Evolutionary conservation across 352 stramenopile species (phyloP), one percentile per base, ranked within the genome.

Genomic region (Phytophthora tubulina): DNA sequence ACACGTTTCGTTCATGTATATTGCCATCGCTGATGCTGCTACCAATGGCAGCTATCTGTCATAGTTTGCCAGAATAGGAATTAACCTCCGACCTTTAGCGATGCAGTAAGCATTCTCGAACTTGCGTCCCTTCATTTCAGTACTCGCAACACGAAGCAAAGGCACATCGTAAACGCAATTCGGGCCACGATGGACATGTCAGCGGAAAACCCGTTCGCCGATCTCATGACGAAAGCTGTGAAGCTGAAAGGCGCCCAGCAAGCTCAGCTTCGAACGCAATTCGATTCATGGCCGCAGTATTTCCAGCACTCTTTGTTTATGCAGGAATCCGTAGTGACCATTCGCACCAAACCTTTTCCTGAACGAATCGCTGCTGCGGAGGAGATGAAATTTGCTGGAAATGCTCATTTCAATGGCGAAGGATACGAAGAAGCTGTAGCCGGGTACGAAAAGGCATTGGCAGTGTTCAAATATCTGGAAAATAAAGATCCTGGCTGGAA

Each of bases 291-390:
- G 89, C 86, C 89, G 36, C 83, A 91, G 65, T 94, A 94, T 66
- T 93, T 96, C 39, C 89, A 96, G 78, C 87, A 95, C 62, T 95
- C 89, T 15, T 82, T 96, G 68, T 96, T 96, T 60, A 94, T 96
- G 86, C 83, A 94, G 53, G 84, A 95, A 31, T 92, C 81, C 0
- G 85, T 95, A 13, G 70, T 78, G 13, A 79, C 65, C 0, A 71
- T 84, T 17, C 86, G 85, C 3, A 30, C 46, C 13, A 78, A 86
- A 8, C 31, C 73, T 14, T 92, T 94, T 64, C 15, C 54, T 4
- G 86, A 91, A 52, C 83, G 87, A 5, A 79, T 94, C 2, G 59
- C 68, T n/a, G 72, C 76, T 27, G 87, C 87, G 0, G 76, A 91
- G 39, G 54, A 48, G 14, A 95, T 96, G 84, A 96, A 96, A 60